phyloP scores from a whole-genome alignment of 2,329 filamentous ascomycete species.

The Sporothrix humicola region DNA sequence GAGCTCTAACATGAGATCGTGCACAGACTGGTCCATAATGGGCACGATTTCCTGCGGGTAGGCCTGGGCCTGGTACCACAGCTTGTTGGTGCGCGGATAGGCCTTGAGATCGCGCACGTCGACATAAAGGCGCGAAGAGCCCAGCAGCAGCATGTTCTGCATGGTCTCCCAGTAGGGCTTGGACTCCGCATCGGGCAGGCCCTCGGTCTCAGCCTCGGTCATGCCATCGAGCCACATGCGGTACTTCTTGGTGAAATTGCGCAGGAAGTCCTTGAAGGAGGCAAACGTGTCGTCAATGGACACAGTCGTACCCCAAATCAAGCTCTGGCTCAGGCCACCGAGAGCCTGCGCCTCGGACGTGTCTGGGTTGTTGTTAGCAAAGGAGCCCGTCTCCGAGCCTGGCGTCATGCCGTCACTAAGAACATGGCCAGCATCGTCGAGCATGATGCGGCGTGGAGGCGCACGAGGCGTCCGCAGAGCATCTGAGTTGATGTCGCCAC shows the following conservation, averaged over 20 bases:
- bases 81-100: slow-evolving; percentile 88
- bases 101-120: slow-evolving; percentile 88
- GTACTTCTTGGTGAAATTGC: slow-evolving; percentile 92
- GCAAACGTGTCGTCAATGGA: slow-evolving; percentile 88
- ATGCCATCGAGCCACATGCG: slow-evolving; percentile 89
- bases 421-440: slow-evolving; percentile 65
- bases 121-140: slow-evolving; percentile 82
- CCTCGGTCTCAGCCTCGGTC: slow-evolving; percentile 73
- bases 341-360: slow-evolving; percentile 91
- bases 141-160: slow-evolving; percentile 88
- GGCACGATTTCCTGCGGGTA: slow-evolving; percentile 97
- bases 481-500: slow-evolving; percentile 85
- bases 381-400: slow-evolving; percentile 65
- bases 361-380: slow-evolving; percentile 71
- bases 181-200: slow-evolving; percentile 72
- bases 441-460: slow-evolving; percentile 58
- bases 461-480: slow-evolving; percentile 62
- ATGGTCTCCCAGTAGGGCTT: slow-evolving; percentile 85
- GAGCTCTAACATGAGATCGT: slow-evolving; percentile 90
- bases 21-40: slow-evolving; percentile 92
- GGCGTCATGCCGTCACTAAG: slow-evolving; percentile 56
- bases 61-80: slow-evolving; percentile 93
- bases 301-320: slow-evolving; percentile 98
- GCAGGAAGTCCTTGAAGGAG: slow-evolving; percentile 88
- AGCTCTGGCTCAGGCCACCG: slow-evolving; percentile 78